Evolutionary conservation across 2,329 filamentous ascomycete species (phyloP).

Genomic region (Trichoderma gracile): DNA sequence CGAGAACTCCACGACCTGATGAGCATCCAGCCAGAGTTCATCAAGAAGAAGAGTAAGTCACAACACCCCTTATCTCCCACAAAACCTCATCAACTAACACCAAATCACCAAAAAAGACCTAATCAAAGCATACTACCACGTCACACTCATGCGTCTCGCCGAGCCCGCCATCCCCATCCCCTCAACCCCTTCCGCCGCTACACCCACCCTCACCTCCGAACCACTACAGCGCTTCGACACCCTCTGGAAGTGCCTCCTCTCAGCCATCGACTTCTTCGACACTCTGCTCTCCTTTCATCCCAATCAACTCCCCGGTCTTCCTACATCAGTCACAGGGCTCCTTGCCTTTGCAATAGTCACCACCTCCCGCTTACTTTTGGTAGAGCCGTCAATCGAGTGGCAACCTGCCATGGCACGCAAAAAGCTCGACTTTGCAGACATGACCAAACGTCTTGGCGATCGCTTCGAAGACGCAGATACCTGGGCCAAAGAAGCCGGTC

Average conservation of each 20-base stretch:
- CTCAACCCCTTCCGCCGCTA: constrained; percentile 23
- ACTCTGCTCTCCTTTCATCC: constrained; percentile 34
- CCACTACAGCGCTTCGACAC: constrained; percentile 38
- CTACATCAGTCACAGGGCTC: constrained; percentile 36
- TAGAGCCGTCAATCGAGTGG: constrained; percentile 42
- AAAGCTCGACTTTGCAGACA: constrained; percentile 37
- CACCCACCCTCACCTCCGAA: constrained; percentile 18
- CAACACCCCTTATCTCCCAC: neutral
- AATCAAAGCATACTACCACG: constrained; percentile 40
- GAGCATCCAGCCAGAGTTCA: constrained; percentile 29
- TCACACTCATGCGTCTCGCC: constrained; percentile 40
- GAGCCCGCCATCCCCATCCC: constrained; percentile 41
- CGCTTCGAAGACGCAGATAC: constrained; percentile 38
- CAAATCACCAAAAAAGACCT: constrained; percentile 31
- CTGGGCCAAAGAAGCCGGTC: constrained; percentile 30
- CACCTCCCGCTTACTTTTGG: constrained; percentile 39
- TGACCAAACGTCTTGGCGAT: constrained; percentile 35
- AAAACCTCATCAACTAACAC: neutral
- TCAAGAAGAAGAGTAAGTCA: constrained; percentile 31
- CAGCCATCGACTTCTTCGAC: constrained; percentile 33
- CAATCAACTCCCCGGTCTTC: constrained; percentile 34
- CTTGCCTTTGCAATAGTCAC: constrained; percentile 42
- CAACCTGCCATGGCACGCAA: constrained; percentile 37
- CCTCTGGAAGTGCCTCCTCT: constrained; percentile 42
- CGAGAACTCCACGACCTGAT: constrained; percentile 38